A percentile compares a stretch with the other conserved stretches of the same genome.
Evolutionary conservation across 1,284 basidiomycete species (phyloP).

Genomic region (Xerocomus nothofagi): DNA sequence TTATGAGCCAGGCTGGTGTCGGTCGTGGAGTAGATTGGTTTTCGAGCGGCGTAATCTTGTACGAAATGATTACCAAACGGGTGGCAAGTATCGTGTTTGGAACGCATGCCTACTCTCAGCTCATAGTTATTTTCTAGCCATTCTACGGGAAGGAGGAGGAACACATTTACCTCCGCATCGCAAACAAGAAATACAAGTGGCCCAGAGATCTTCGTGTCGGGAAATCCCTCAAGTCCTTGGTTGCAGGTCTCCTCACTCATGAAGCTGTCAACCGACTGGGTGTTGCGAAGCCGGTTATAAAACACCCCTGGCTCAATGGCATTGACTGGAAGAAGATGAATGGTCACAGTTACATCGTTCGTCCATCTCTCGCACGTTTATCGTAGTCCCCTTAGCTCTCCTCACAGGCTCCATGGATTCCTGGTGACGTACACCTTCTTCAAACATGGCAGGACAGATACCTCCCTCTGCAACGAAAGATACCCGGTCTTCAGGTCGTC

Average conservation of each 20-base stretch:
- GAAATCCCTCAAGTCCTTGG: constrained; percentile 41
- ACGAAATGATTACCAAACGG: constrained; percentile 68
- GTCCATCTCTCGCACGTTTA: too few species aligned
- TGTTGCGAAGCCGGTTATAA: constrained; percentile 32
- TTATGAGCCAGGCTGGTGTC: too few species aligned
- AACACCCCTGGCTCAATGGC: too few species aligned
- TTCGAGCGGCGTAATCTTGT: constrained; percentile 72
- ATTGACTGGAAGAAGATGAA: too few species aligned
- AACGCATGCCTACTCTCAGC: not conserved
- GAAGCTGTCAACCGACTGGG: constrained; percentile 43
- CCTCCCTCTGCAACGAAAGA: constrained; percentile 20
- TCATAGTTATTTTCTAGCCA: constrained; percentile 37
- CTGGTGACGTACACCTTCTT: constrained; percentile 18
- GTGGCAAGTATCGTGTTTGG: constrained; percentile 39
- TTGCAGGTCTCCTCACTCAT: constrained; percentile 42
- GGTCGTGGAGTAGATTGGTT: constrained; percentile 75
- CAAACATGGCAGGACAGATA: constrained; percentile 28
- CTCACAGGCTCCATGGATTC: constrained; percentile 35
- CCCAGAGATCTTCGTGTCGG: constrained; percentile 37
- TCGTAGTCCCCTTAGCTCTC: constrained; percentile 6
- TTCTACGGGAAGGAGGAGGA: constrained; percentile 34
- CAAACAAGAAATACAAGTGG: constrained; percentile 36
- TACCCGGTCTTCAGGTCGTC: constrained; percentile 26
- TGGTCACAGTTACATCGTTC: constrained; percentile 42
- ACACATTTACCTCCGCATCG: constrained; percentile 26